Evolutionary conservation across 1,139 yeast species (phyloP), one percentile per base, ranked within the genome.

Genomic region (Casaregolazyma lundiana): DNA sequence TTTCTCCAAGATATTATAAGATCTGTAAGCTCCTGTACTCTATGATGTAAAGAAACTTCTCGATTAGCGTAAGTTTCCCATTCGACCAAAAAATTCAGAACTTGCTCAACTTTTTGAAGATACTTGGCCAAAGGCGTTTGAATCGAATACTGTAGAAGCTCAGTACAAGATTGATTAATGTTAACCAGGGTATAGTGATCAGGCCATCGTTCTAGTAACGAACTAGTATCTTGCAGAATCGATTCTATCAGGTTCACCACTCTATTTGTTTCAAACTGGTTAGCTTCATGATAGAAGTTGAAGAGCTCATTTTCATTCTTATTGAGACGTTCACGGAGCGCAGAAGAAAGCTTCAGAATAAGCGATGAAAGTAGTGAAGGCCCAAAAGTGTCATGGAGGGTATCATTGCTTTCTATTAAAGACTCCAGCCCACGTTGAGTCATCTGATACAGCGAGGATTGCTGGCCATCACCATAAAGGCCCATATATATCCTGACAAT

Each of bases 41-140:
- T 75, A 0, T 59, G 59, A 35, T 70, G 70, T 49, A 92, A 68
- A 1, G 95, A 77, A 1, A 85, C 92, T 44, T 84, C 83, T 2
- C 80, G 73, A 35, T 90, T 81, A 0, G 98, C 96, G 65, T 86
- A 89, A 55, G 86, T 84, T 62, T 92, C 94, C 97, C 98, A 94
- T 63, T 92, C 97, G 19, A 84, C 76, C 53, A 90, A 72, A 58
- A 78, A 80, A 0, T 88, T 84, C 59, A 86, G 86, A 26, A 90
- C 78, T 61, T 87, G 96, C 64, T 94, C 98, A 39, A 89, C 69
- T 65, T 89, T 89, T 46, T 84, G 87, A 44, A 94, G 71, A 51
- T 83, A 75, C 55, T 84, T 77, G 7, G 92, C 92, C 42, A 92
- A 69, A 1, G 98, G 94, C 0, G 85, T 78, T 32, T 73, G 70